These are phyloP conservation scores for Phytopythium montanum DNA, from an alignment of 352 stramenopile genomes.

Conservation along the genomic window DNA sequence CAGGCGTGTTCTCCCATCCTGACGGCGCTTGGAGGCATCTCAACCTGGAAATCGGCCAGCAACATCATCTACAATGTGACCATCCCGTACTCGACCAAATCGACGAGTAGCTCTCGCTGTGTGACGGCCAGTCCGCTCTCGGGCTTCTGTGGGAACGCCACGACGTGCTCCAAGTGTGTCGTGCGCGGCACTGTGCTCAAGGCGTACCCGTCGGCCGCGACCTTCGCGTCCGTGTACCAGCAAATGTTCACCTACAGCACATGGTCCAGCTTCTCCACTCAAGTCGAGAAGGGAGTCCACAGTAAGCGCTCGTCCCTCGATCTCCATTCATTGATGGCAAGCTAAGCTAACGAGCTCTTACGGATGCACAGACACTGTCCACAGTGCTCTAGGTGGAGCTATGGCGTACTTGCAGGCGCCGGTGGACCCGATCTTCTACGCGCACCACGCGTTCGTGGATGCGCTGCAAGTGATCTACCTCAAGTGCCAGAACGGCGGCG, in stretches of 20 bases:
- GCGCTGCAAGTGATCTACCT: constrained; percentile 48
- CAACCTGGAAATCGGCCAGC: too few relatives aligned
- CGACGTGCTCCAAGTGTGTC: constrained; percentile 35
- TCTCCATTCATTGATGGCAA: not conserved
- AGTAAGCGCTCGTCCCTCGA: constrained; percentile 25
- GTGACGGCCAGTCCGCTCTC: too few relatives aligned
- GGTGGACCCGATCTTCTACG: constrained; percentile 50
- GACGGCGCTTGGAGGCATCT: too few relatives aligned
- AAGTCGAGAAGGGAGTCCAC: constrained; percentile 42
- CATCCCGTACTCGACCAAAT: too few relatives aligned
- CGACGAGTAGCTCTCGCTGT: too few relatives aligned
- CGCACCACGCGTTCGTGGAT: constrained; percentile 45
- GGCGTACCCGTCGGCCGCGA: constrained; percentile 25
- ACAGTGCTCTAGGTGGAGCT: constrained; percentile 30
- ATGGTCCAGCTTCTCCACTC: constrained; percentile 17
- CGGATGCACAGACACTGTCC: constrained; percentile 31
- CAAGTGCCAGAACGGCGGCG: constrained; percentile 41
- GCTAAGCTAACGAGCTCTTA: not conserved
- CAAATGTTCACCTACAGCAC: constrained; percentile 38
- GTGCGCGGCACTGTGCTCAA: constrained; percentile 14
- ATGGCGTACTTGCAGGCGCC: constrained; percentile 53
- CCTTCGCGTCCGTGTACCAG: constrained; percentile 35
- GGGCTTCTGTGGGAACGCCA: too few relatives aligned
- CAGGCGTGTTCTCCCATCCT: too few relatives aligned
- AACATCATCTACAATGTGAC: too few relatives aligned